Evolutionary conservation across 306 rosid genomes (phyloP).

Genomic region (Ziziphus jujuba): DNA sequence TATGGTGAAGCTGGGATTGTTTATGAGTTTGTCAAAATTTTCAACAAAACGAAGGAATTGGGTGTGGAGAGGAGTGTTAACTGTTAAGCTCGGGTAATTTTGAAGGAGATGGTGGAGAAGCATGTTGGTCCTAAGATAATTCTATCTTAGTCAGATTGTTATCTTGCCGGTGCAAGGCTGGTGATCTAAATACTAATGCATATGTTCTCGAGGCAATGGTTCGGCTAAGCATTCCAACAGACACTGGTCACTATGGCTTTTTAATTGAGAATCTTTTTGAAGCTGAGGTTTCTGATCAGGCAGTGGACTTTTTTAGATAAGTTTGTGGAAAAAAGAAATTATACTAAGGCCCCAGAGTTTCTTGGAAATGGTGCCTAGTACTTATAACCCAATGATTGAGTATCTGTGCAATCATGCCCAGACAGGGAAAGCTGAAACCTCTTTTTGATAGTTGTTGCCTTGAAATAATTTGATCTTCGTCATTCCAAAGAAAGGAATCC

Average conservation of each 20-base stretch:
- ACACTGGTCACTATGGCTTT: constrained; percentile 84
- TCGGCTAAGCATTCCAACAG: constrained; percentile 78
- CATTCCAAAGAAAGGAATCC: constrained; percentile 90
- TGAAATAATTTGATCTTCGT: constrained; percentile 72
- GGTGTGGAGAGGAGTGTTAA: constrained; percentile 58
- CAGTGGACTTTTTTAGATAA: constrained; percentile 69
- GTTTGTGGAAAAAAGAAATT: constrained; percentile 79
- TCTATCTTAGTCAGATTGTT: constrained; percentile 56
- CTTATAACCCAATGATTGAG: constrained; percentile 73
- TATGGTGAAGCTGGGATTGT: constrained; percentile 83
- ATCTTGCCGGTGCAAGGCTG: constrained; percentile 58
- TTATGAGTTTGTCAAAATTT: constrained; percentile 80
- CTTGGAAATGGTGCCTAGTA: constrained; percentile 66
- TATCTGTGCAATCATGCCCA: constrained; percentile 67
- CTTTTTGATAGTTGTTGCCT: constrained; percentile 77
- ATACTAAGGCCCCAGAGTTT: constrained; percentile 61
- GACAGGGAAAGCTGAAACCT: constrained; percentile 70
- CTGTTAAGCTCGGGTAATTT: constrained; percentile 52
- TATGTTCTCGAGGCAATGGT: constrained; percentile 76
- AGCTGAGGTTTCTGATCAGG: constrained; percentile 61
- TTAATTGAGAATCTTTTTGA: constrained; percentile 79
- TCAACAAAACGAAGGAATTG: constrained; percentile 69
- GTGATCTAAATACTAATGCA: constrained; percentile 75
- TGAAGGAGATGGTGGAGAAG: constrained; percentile 76
- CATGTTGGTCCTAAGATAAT: constrained; percentile 74